phyloP scores from a whole-genome alignment of 2,329 filamentous ascomycete species.

The Penicillium griseofulvum region DNA sequence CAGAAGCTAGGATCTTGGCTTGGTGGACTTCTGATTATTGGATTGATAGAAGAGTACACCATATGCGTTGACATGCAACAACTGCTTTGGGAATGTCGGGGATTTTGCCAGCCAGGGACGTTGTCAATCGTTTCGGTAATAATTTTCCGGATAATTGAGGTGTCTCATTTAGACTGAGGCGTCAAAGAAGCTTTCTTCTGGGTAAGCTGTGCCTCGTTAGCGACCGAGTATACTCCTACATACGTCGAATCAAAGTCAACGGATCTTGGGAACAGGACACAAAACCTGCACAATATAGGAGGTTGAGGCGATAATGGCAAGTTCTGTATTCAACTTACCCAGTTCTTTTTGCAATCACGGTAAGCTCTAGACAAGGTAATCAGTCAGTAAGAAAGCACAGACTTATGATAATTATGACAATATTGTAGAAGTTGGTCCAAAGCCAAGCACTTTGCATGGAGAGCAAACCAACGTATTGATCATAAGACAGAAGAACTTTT shows the following conservation, averaged over 20 bases:
- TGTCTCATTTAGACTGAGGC: neutral
- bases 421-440: neutral
- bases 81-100: neutral
- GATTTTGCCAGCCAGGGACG: neutral
- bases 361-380: constrained; percentile 65
- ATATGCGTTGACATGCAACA: neutral
- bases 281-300: neutral
- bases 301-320: neutral
- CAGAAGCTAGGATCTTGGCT: neutral
- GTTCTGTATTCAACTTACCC: constrained; percentile 60
- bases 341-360: constrained; percentile 89
- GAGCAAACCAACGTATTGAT: neutral
- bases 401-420: neutral
- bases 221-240: neutral
- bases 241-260: neutral
- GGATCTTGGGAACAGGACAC: neutral
- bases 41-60: neutral
- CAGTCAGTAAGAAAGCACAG: constrained; percentile 4
- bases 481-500: neutral
- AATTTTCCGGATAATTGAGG: neutral
- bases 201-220: constrained; percentile 6
- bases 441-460: neutral
- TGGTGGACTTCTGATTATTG: neutral
- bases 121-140: neutral
- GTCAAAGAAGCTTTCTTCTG: constrained; percentile 7